Evolutionary conservation across 345 rosid species (phyloP).

Genomic region (Populus deltoides): DNA sequence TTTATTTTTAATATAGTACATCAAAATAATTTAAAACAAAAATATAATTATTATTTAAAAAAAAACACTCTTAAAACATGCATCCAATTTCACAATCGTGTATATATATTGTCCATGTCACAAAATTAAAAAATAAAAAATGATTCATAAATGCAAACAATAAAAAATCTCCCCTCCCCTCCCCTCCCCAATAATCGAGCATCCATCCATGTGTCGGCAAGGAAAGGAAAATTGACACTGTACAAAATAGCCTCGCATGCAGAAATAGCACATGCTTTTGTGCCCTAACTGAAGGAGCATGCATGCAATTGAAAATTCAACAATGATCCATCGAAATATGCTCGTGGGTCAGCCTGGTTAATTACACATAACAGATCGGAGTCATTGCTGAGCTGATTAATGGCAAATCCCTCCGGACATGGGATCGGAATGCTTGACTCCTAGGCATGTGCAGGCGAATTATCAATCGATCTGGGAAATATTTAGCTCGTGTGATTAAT

Average conservation of each 20-base stretch:
- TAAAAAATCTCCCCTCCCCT: not conserved
- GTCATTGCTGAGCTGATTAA: constrained; percentile 10
- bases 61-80: too few relatives aligned
- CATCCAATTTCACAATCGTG: not conserved
- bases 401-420: constrained; percentile 21
- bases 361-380: not conserved
- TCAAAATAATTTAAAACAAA: too few relatives aligned
- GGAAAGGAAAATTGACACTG: not conserved
- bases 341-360: not conserved
- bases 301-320: constrained; percentile 18
- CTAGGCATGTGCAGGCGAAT: not conserved
- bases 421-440: constrained; percentile 1
- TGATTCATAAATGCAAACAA: not conserved
- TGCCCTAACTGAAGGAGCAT: constrained; percentile 18
- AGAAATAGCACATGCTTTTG: constrained; percentile 35
- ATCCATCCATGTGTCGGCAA: constrained; percentile 31
- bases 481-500: not conserved
- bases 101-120: not conserved
- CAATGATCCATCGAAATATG: not conserved
- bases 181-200: not conserved
- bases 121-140: too few relatives aligned
- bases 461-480: not conserved
- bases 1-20: too few relatives aligned
- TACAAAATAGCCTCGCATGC: not conserved
- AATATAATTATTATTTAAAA: too few relatives aligned